A percentile compares a stretch with the other conserved stretches of the same genome.
These are phyloP conservation scores for Ophiostoma tasmaniense DNA, from an alignment of 2,329 filamentous ascomycete species.

Conservation along the genomic window DNA sequence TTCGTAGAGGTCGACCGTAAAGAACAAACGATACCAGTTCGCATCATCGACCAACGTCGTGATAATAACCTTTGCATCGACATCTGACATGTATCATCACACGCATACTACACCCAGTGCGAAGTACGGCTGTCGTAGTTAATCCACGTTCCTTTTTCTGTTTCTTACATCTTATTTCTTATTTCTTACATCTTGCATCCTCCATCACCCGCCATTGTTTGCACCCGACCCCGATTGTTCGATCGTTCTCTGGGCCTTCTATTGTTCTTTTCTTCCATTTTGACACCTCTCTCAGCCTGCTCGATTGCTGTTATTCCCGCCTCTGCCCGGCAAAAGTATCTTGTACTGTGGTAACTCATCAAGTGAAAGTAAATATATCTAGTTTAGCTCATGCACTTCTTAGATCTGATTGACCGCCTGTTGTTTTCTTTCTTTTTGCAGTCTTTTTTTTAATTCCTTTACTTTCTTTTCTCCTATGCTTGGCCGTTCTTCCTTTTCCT, in stretches of 20 bases:
- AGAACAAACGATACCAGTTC: neutral
- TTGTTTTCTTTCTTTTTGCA: neutral
- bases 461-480: neutral
- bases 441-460: neutral
- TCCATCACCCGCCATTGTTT: neutral
- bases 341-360: neutral
- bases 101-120: neutral
- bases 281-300: neutral
- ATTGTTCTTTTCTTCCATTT: conserved; percentile 4
- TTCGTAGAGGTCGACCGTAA: neutral
- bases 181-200: neutral
- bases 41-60: neutral
- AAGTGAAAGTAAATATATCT: too few species aligned
- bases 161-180: neutral
- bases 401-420: neutral
- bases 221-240: neutral
- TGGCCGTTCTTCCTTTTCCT: neutral
- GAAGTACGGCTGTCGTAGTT: neutral
- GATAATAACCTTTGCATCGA: neutral
- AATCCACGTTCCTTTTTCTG: neutral
- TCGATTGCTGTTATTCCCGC: neutral
- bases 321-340: neutral
- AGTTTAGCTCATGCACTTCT: neutral
- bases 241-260: neutral
- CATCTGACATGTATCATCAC: neutral